Evolutionary conservation across 75 land plant genomes (phyloP).

Genomic region (Sequoia sempervirens): DNA sequence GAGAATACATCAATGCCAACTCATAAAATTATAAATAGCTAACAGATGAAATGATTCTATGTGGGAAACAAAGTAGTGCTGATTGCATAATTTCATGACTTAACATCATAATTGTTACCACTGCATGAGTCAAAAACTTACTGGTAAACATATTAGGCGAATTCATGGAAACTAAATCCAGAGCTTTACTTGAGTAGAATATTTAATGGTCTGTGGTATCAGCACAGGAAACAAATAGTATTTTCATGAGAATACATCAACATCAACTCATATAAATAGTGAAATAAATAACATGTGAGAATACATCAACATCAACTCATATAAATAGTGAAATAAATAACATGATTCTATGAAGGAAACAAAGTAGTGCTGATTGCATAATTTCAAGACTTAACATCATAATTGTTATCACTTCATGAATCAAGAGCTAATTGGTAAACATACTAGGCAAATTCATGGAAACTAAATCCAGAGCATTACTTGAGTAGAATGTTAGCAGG

Average conservation of each 20-base stretch:
- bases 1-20: too few relatives aligned
- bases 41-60: neutral
- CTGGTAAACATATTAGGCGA: neutral
- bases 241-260: neutral
- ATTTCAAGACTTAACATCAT: neutral
- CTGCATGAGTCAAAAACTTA: neutral
- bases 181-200: neutral
- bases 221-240: too few relatives aligned
- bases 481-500: constrained; percentile 3
- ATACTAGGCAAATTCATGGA: neutral
- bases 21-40: too few relatives aligned
- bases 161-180: neutral
- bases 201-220: too few relatives aligned
- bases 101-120: neutral
- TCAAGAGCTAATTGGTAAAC: neutral
- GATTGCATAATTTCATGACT: neutral
- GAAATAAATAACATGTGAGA: neutral
- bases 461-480: neutral
- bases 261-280: neutral
- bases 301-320: neutral
- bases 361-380: neutral
- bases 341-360: neutral
- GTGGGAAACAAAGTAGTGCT: neutral
- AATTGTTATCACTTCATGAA: neutral
- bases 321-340: neutral